Evolutionary conservation across 2,329 filamentous ascomycete genomes (phyloP).

Genomic region (Paecilomyces dactylethromorphus): DNA sequence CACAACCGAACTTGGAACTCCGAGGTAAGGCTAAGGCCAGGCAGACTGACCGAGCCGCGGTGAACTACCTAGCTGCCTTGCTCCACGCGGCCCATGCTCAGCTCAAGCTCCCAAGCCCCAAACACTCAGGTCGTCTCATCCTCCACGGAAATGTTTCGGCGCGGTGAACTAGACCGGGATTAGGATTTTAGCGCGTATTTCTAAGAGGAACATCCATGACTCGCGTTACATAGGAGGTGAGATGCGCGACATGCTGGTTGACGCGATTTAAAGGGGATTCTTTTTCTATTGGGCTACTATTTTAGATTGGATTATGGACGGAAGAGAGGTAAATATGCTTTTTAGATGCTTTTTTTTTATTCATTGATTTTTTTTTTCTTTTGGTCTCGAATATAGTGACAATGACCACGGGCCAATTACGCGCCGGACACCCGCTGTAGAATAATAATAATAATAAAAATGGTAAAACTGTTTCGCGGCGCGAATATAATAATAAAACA

Average conservation of each 20-base stretch:
- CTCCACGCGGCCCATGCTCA: too few relatives aligned
- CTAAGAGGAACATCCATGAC: background rate
- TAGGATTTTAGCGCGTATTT: too few relatives aligned
- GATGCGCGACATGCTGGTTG: background rate
- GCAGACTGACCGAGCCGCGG: too few relatives aligned
- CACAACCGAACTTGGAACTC: too few relatives aligned
- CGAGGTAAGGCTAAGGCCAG: too few relatives aligned
- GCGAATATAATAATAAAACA: background rate
- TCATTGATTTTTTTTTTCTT: background rate
- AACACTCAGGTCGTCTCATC: too few relatives aligned
- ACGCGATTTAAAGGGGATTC: background rate
- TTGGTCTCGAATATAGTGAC: background rate
- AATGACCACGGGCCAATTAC: background rate
- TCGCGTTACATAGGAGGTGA: background rate
- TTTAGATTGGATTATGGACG: background rate
- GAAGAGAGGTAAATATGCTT: background rate
- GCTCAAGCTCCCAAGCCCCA: too few relatives aligned
- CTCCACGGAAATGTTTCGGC: too few relatives aligned
- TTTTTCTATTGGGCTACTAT: too few relatives aligned
- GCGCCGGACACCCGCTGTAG: background rate
- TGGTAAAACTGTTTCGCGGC: background rate
- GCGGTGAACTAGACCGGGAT: too few relatives aligned
- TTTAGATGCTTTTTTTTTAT: background rate
- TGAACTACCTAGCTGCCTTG: too few relatives aligned
- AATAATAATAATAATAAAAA: background rate